Base-by-base conservation (phyloP, 495 filamentous ascomycete genomes). In the Niebla homalea region DNA sequence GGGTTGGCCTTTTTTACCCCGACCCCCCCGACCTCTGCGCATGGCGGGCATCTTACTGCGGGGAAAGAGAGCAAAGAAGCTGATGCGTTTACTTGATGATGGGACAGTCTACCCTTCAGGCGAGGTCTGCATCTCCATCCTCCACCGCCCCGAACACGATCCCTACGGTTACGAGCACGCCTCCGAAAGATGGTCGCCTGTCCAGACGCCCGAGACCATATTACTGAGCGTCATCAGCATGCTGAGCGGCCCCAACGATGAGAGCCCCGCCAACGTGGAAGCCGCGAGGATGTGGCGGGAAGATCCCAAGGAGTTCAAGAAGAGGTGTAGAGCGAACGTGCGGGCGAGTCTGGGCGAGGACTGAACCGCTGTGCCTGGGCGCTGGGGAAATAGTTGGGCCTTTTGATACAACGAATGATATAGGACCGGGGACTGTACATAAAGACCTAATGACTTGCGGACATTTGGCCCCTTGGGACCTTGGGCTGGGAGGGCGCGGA, bases 121-220 rank as follows among this genome's bases (percentile, higher is more conserved):
- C 60, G 81, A 86, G 43, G 88, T 98, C 52, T 98, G 92, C 72
- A 97, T 98, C 62, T 92, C 85, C 32, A 97, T 98, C 69, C 74
- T 98, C 20, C 93, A 98, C 67, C 87, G 89, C 1, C 93, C 93
- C 1, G 89, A 89, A 69, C 89, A 96, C 60, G 92, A 98, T 62
- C 84, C 88, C 59, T 95, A 86, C 67, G 90, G 92, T 21, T 98
- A 98, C 65, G 93, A 97, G 64, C 75, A 76, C 12, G 88, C 87
- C n/a, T 72, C 79, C 26, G 92, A 98, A 72, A 78, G 92, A 42
- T 98, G 92, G 92, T 86, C 78, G 20, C 92, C 92, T n/a, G 92
- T 97, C 1, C 92, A 97, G 65, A 90, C 85, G 1, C 93, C 94
- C 41, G 93, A 97, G 69, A 90, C 87, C 3, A 97, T 98, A 48